These are phyloP conservation scores for Myxozyma lipomycoides DNA, from an alignment of 805 yeast species.

Conservation along the genomic window DNA sequence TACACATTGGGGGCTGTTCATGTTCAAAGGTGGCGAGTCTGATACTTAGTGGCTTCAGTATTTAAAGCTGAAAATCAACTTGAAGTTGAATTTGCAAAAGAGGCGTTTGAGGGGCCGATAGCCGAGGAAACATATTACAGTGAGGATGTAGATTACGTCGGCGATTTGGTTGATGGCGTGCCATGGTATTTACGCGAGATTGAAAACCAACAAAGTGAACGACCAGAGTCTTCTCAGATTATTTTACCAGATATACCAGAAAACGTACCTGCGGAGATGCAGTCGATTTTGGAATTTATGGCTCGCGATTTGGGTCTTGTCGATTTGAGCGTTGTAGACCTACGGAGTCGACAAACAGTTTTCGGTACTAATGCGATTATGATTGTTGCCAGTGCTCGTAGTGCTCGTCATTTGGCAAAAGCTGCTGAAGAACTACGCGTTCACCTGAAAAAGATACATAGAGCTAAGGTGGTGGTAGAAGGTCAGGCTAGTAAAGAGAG, in stretches of 20 bases:
- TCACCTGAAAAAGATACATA: conserved; percentile 52
- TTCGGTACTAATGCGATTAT: conserved; percentile 46
- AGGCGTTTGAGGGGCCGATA: background rate
- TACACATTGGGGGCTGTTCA: too few relatives aligned
- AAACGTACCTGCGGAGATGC: conserved; percentile 52
- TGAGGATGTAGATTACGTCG: background rate
- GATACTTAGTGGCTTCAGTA: too few relatives aligned
- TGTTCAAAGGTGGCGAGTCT: too few relatives aligned
- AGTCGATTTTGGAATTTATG: conserved; percentile 45
- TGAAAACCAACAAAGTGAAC: background rate
- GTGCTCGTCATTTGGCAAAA: conserved; percentile 68
- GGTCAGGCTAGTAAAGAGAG: conserved; percentile 64
- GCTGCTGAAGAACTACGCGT: conserved; percentile 59
- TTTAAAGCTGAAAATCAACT: background rate
- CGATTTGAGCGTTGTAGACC: conserved; percentile 62
- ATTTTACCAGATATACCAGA: conserved; percentile 57
- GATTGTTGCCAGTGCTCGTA: conserved; percentile 71
- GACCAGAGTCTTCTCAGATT: conserved; percentile 26
- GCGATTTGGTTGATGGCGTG: conserved; percentile 2
- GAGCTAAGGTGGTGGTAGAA: conserved; percentile 54
- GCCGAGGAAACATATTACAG: background rate
- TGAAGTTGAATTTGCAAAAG: background rate
- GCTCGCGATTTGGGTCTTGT: conserved; percentile 61
- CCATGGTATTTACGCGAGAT: conserved; percentile 25
- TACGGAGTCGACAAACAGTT: conserved; percentile 43